Conservation (phyloP, 129 eudicot genomes). For the Flaveria brownii region DNA sequence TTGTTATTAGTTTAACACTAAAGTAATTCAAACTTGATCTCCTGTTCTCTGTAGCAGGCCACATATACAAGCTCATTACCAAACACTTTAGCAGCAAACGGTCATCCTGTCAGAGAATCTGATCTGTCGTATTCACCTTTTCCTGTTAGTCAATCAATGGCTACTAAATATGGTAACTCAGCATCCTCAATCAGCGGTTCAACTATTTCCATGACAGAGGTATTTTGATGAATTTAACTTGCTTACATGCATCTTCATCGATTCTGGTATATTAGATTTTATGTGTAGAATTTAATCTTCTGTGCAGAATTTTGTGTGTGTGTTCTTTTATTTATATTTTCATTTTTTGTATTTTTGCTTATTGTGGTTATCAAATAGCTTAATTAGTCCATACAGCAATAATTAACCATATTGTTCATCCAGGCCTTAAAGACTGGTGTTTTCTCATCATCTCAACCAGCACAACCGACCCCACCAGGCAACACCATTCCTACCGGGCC, state of each 20-base stretch:
- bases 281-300: no score
- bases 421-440: constrained; percentile 77
- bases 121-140: constrained; percentile 80
- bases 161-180: constrained; percentile 64
- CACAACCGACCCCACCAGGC: constrained; percentile 65
- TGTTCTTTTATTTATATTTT: no score
- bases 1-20: not conserved
- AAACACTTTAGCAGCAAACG: constrained; percentile 65
- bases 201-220: constrained; percentile 82
- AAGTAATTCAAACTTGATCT: not conserved
- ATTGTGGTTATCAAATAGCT: not conserved
- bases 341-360: not conserved
- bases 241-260: not conserved
- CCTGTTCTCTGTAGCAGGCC: constrained; percentile 34
- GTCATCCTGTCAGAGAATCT: constrained; percentile 65
- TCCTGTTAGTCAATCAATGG: constrained; percentile 62
- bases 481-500: constrained; percentile 65
- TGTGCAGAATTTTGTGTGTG: no score
- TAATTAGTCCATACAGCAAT: not conserved
- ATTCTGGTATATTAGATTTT: no score
- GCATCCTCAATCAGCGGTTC: constrained; percentile 67
- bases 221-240: constrained; percentile 28
- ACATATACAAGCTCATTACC: constrained; percentile 67
- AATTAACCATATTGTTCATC: constrained; percentile 10
- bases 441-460: constrained; percentile 64